Evolutionary conservation across 495 filamentous ascomycete species (phyloP).

Genomic region (Xylaria telfairii): DNA sequence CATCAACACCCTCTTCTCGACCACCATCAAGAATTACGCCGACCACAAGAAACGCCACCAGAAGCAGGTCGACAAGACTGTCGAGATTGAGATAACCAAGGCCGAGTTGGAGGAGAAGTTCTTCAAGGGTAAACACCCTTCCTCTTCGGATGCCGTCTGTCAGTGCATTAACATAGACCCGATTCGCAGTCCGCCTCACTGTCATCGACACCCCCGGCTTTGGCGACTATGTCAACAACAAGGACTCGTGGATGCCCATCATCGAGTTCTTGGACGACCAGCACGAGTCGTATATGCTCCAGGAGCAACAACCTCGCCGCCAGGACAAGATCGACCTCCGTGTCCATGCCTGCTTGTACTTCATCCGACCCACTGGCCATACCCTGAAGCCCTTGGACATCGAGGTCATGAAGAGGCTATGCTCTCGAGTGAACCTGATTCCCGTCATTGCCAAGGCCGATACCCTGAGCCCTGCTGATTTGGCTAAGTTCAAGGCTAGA

Average conservation of each 20-base stretch:
- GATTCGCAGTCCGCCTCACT: constrained; percentile 82
- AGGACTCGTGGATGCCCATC: constrained; percentile 99
- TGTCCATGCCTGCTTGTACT: constrained; percentile 98
- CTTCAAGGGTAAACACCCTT: constrained; percentile 82
- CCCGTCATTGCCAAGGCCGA: constrained; percentile 98
- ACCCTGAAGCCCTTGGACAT: constrained; percentile 98
- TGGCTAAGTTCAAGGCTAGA: constrained; percentile 90
- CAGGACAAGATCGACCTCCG: constrained; percentile 99
- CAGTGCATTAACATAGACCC: constrained; percentile 20
- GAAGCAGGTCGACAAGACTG: constrained; percentile 99
- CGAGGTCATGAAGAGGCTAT: constrained; percentile 98
- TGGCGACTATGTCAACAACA: constrained; percentile 99
- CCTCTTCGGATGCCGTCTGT: neutral
- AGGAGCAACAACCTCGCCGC: constrained; percentile 98
- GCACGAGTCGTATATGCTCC: constrained; percentile 99
- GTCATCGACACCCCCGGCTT: constrained; percentile 99
- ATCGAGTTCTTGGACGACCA: constrained; percentile 99
- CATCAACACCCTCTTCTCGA: constrained; percentile 99
- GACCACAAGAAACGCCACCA: constrained; percentile 98
- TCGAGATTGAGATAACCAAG: constrained; percentile 99
- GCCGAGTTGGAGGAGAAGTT: constrained; percentile 99
- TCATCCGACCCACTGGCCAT: constrained; percentile 97
- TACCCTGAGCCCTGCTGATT: constrained; percentile 89
- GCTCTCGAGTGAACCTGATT: constrained; percentile 96
- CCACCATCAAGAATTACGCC: constrained; percentile 99